A percentile compares a stretch with the other conserved stretches of the same genome.
phyloP scores from a whole-genome alignment of 257 asterid genomes.

The Solanum pennellii region DNA sequence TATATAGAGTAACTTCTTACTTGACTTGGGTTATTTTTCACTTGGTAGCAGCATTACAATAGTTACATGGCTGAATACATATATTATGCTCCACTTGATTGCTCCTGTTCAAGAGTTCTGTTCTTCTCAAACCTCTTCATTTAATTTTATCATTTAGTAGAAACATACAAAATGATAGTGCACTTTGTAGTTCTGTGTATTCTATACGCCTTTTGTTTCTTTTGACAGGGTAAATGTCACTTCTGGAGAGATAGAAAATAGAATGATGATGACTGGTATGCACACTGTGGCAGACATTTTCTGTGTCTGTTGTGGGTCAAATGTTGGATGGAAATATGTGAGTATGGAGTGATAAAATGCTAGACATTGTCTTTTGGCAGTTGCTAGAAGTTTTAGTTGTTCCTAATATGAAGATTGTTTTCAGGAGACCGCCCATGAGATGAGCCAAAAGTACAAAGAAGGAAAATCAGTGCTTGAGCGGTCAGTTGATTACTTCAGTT shows the following conservation, averaged over 20 bases:
- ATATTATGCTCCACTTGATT: background rate
- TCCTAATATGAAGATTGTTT: background rate
- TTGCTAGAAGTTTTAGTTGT: background rate
- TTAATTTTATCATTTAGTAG: background rate
- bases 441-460: slow-evolving; percentile 18
- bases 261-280: slow-evolving; percentile 68
- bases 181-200: background rate
- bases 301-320: slow-evolving; percentile 59
- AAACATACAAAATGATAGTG: background rate
- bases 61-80: background rate
- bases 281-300: slow-evolving; percentile 55
- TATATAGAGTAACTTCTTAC: background rate
- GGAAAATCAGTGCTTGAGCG: slow-evolving; percentile 17
- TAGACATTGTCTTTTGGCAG: background rate
- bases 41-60: background rate
- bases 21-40: background rate
- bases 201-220: background rate
- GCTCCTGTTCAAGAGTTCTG: background rate
- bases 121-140: background rate
- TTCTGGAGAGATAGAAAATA: slow-evolving; percentile 50
- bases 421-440: slow-evolving; percentile 35
- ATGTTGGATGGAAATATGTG: slow-evolving; percentile 81
- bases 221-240: slow-evolving; percentile 51
- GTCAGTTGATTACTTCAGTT: background rate
- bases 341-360: slow-evolving; percentile 4